Evolutionary conservation across 257 asterid species (phyloP).

Genomic region (Solanum sejunctum): DNA sequence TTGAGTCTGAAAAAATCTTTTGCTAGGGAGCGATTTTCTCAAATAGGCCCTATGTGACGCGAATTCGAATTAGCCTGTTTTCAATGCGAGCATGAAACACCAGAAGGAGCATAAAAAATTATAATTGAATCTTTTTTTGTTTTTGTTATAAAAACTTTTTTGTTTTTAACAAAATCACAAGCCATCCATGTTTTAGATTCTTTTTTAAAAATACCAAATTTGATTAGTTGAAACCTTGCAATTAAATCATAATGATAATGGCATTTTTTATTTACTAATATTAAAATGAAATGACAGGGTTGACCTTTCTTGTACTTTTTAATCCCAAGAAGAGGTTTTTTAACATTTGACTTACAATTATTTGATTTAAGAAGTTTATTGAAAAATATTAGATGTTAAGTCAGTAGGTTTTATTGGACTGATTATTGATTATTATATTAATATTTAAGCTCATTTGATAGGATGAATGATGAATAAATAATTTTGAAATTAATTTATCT

Average conservation of each 20-base stretch:
- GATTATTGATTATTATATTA: background rate
- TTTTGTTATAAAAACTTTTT: no score
- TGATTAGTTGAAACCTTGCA: background rate
- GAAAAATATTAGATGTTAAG: background rate
- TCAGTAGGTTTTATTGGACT: background rate
- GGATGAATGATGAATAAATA: background rate
- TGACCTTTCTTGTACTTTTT: background rate
- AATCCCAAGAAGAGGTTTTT: background rate
- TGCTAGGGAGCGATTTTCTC: fast-evolving
- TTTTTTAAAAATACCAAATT: background rate
- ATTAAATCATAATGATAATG: background rate
- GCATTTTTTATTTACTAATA: background rate
- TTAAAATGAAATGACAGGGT: background rate
- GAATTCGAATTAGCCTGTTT: no score
- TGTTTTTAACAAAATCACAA: background rate
- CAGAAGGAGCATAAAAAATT: background rate
- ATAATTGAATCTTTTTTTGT: background rate
- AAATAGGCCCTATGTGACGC: no score
- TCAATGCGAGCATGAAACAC: no score
- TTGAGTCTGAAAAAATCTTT: no score
- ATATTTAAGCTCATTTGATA: no score
- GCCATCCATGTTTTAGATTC: background rate
- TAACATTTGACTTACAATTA: background rate
- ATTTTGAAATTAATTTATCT: no score
- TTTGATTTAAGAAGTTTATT: background rate